These are phyloP conservation scores for Colletotrichum siamense DNA, from an alignment of 2,329 filamentous ascomycete genomes.

Conservation along the genomic window DNA sequence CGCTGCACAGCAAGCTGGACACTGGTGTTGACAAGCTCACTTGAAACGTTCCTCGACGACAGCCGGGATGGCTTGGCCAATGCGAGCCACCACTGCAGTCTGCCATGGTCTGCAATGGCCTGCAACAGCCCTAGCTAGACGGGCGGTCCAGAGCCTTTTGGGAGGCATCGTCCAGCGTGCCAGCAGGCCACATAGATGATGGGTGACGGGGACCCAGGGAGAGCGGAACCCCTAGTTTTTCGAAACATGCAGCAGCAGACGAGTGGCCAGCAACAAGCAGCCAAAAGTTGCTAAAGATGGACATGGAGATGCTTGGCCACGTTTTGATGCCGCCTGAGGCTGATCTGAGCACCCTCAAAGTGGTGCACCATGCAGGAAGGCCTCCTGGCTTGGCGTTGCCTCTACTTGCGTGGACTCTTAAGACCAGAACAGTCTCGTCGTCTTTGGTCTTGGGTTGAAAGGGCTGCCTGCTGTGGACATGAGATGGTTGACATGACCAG, in stretches of 20 bases:
- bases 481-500: neutral
- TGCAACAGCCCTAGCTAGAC: neutral
- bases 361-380: slow-evolving; percentile 3
- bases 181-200: neutral
- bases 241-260: slow-evolving; percentile 11
- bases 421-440: neutral
- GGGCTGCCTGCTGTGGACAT: neutral
- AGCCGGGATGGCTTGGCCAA: slow-evolving; percentile 6
- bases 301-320: slow-evolving; percentile 19
- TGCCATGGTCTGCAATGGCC: neutral
- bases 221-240: slow-evolving; percentile 13
- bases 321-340: slow-evolving; percentile 17
- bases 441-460: neutral
- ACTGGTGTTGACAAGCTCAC: neutral
- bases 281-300: slow-evolving; percentile 16
- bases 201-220: neutral
- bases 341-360: slow-evolving; percentile 16
- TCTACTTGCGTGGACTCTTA: neutral
- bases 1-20: neutral
- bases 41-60: slow-evolving; percentile 8
- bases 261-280: neutral
- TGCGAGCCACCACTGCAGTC: neutral
- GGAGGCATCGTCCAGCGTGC: neutral
- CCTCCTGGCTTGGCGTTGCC: slow-evolving; percentile 13
- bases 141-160: neutral